Conservation (phyloP, 345 rosid genomes). For the Populus ilicifolia region DNA sequence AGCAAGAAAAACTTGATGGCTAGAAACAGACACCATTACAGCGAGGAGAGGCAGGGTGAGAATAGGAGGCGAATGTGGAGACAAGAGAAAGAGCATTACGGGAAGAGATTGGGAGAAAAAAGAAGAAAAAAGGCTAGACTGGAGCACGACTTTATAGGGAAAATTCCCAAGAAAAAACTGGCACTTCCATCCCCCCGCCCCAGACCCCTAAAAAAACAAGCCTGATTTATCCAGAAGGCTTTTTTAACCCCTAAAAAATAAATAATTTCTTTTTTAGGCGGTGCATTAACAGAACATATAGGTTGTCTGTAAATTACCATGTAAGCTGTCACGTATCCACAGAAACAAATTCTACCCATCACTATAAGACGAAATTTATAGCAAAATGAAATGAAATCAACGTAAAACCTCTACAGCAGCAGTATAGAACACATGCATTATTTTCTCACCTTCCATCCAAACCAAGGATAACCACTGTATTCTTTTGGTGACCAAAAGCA, state of each 20-base stretch:
- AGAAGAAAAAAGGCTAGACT: background rate
- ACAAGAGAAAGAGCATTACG: background rate
- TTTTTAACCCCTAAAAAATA: no score
- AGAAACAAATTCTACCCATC: background rate
- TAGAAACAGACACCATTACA: background rate
- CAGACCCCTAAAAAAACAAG: no score
- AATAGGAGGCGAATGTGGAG: background rate
- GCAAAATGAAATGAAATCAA: background rate
- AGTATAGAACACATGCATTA: no score
- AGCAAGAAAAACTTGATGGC: background rate
- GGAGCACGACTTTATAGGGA: background rate
- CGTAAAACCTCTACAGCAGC: background rate
- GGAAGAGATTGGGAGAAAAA: background rate
- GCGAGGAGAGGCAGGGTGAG: background rate
- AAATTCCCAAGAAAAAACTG: background rate
- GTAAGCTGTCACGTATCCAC: no score
- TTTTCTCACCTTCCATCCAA: constrained; percentile 81
- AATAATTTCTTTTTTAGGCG: background rate
- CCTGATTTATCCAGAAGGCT: no score
- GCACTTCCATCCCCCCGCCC: background rate
- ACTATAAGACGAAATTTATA: background rate
- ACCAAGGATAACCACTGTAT: constrained; percentile 85
- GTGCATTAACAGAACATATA: no score
- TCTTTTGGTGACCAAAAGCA: constrained; percentile 89
- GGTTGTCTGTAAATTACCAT: no score